Evolutionary conservation across 2,329 filamentous ascomycete species (phyloP).

Genomic region (Xylaria digitata): DNA sequence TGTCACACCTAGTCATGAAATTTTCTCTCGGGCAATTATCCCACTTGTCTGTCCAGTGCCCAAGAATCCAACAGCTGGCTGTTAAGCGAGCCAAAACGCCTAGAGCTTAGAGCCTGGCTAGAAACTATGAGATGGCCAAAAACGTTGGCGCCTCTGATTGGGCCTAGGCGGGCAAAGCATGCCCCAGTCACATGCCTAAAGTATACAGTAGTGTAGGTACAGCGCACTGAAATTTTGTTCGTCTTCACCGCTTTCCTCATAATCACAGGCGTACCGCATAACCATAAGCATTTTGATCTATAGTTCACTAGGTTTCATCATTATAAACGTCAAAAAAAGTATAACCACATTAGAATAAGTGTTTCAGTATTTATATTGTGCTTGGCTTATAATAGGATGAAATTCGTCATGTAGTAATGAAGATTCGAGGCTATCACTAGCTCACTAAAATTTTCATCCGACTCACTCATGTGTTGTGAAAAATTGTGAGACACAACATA

Average conservation of each 20-base stretch:
- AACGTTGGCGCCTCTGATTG: conserved; percentile 35
- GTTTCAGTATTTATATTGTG: not conserved
- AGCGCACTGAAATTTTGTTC: conserved; percentile 21
- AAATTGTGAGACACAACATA: not conserved
- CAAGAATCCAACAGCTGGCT: conserved; percentile 4
- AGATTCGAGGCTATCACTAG: not conserved
- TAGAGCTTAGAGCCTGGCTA: conserved; percentile 11
- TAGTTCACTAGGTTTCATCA: not conserved
- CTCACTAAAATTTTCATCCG: not conserved
- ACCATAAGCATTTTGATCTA: not conserved
- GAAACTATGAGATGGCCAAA: conserved; percentile 24
- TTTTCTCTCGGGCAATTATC: conserved; percentile 26
- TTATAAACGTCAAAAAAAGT: not conserved
- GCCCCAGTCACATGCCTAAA: conserved; percentile 17
- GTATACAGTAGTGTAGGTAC: conserved; percentile 3
- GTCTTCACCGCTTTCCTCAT: not conserved
- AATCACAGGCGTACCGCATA: not conserved
- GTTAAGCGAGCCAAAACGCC: conserved; percentile 32
- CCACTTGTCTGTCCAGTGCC: conserved; percentile 17
- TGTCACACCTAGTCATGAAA: conserved; percentile 30
- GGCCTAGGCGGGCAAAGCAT: conserved; percentile 6
- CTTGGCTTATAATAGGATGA: too few species aligned
- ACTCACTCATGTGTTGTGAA: not conserved
- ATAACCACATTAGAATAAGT: not conserved
- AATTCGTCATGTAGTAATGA: not conserved